Conservation (phyloP, 441 rosid genomes). For the Erodium moschatum region DNA sequence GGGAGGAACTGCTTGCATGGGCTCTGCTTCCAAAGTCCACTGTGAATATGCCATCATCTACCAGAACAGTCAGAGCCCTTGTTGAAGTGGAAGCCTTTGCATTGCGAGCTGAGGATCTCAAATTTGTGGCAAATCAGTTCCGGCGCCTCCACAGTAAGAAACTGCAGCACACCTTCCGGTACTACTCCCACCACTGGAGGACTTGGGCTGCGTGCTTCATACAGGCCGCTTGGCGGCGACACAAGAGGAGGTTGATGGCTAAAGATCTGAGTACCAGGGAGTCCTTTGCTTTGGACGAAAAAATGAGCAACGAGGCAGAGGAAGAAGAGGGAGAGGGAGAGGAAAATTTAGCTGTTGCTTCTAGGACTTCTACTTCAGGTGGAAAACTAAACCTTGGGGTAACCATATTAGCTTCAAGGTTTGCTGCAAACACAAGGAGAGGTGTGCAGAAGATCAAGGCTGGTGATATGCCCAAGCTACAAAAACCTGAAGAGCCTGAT, state of each 20-base stretch:
- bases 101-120: constrained; percentile 80
- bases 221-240: constrained; percentile 81
- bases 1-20: constrained; percentile 89
- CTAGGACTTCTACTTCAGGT: constrained; percentile 28
- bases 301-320: constrained; percentile 23
- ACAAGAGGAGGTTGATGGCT: constrained; percentile 56
- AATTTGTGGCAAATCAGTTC: constrained; percentile 84
- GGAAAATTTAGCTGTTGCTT: constrained; percentile 19
- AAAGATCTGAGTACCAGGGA: constrained; percentile 36
- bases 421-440: constrained; percentile 82
- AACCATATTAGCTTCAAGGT: constrained; percentile 67
- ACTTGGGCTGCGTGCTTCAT: constrained; percentile 95
- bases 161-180: constrained; percentile 77
- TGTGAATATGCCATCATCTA: constrained; percentile 71
- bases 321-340: constrained; percentile 14
- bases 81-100: constrained; percentile 88
- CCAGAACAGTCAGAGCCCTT: constrained; percentile 73
- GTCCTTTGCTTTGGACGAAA: constrained; percentile 30
- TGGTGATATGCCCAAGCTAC: constrained; percentile 55
- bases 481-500: constrained; percentile 85
- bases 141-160: constrained; percentile 86
- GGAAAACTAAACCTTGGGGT: constrained; percentile 58
- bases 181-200: constrained; percentile 92
- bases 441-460: constrained; percentile 64
- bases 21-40: constrained; percentile 77